A percentile compares a stretch with the other conserved stretches of the same genome.
These are phyloP conservation scores for Claviceps quebecensis DNA, from an alignment of 2,329 filamentous ascomycete genomes.

Conservation along the genomic window DNA sequence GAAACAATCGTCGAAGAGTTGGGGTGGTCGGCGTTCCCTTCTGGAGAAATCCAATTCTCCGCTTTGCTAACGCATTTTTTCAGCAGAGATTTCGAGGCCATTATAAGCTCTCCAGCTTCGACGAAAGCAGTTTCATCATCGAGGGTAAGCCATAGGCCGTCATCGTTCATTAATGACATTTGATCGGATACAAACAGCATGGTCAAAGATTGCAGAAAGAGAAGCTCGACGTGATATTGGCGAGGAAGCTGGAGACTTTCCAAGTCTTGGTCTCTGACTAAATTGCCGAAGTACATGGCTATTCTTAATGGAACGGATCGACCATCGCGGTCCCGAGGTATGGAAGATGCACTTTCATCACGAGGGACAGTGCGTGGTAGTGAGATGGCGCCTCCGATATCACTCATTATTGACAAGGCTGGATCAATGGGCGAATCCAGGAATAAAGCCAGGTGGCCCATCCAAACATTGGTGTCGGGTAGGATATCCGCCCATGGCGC, in stretches of 20 bases:
- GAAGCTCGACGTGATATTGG: slow-evolving; percentile 31
- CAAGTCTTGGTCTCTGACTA: slow-evolving; percentile 38
- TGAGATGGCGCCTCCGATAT: slow-evolving; percentile 55
- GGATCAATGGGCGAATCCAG: slow-evolving; percentile 38
- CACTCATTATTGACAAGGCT: slow-evolving; percentile 60
- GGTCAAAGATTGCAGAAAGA: slow-evolving; percentile 38
- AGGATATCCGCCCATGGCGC: slow-evolving; percentile 35
- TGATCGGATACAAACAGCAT: slow-evolving; percentile 40
- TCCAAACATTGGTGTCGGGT: slow-evolving; percentile 53
- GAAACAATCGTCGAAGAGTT: slow-evolving; percentile 24
- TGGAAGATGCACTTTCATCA: neutral
- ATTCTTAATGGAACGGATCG: slow-evolving; percentile 63
- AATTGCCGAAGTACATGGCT: slow-evolving; percentile 50
- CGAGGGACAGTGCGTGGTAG: slow-evolving; percentile 24
- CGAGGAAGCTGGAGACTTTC: slow-evolving; percentile 25
- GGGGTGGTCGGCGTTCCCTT: slow-evolving; percentile 14
- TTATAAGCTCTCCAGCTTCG: slow-evolving; percentile 30
- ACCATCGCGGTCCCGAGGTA: slow-evolving; percentile 50
- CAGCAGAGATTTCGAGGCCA: slow-evolving; percentile 25
- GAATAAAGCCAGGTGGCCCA: slow-evolving; percentile 41
- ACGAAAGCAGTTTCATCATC: slow-evolving; percentile 19
- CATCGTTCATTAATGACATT: slow-evolving; percentile 27
- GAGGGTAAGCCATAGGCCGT: slow-evolving; percentile 33
- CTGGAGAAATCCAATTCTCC: slow-evolving; percentile 24
- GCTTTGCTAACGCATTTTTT: slow-evolving; percentile 19